Evolutionary conservation across 352 stramenopile genomes (phyloP), one percentile per base, ranked within the genome.

Genomic region (Globisporangium viniferum): DNA sequence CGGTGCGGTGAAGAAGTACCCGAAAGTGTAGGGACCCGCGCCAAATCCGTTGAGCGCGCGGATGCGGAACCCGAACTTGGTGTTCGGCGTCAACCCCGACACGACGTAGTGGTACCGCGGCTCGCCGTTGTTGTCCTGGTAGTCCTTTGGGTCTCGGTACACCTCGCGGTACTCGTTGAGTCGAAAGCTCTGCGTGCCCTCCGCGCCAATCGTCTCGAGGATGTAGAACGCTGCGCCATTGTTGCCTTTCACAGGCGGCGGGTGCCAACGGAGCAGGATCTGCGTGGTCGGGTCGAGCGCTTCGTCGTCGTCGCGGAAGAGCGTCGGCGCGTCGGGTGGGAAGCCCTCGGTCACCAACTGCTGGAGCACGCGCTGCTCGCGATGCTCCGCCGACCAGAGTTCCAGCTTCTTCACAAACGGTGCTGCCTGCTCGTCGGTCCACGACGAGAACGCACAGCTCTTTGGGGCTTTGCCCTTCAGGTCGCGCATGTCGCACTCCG

Each of bases 31-130:
- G 20, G 75, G 71, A 0, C 90, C 89, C 1, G 93, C 87, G 9
- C 92, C 93, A 71, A 97, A 97, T 20, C 90, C 90, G 57, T 97
- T 98, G 46, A 97, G 85, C 6, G 89, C 92, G 14, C 93, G 88
- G 6, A 98, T 66, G 7, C 93, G 86, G 64, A 98, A 97, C 53
- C 73, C 81, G 66, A 98, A 98, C 69, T 92, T 94, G 14, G 90
- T 97, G 74, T 95, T 97, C 6, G 93, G 89, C 9, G 66, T 39
- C 9, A 98, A 62, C 0, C 82, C 81, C 0, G 77, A 78, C 22
- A 94, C 74, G 7, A 87, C 76, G 71, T 91, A 89, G 15, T 87
- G 73, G 35, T 95, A 95, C 27, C 90, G 84, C 36, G 91, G 83
- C 44, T 94, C 75, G 20, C 88, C 88, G 14, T 78, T 62, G 61